Evolutionary conservation across 768 basidiomycete species (phyloP).

Genomic region (Mycena galericulata): DNA sequence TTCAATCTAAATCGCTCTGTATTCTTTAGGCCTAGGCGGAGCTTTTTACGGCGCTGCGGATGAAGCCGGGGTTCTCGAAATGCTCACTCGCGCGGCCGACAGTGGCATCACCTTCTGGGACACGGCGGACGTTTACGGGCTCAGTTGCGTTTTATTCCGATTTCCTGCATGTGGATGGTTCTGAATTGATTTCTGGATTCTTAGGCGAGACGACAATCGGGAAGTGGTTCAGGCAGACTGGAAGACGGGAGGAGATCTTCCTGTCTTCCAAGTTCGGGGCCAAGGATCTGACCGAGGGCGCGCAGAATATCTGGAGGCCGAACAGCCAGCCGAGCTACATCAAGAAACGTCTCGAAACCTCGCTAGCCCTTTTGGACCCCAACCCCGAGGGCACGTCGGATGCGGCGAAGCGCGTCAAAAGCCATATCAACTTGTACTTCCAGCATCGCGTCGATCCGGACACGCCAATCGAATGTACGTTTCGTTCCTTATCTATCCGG

Average conservation of each 20-base stretch:
- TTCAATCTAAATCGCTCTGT: too few relatives aligned
- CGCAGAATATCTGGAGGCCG: conserved; percentile 18
- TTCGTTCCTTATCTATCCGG: not conserved
- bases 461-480: conserved; percentile 33
- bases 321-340: conserved; percentile 48
- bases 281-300: not conserved
- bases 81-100: not conserved
- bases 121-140: not conserved
- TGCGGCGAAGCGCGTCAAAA: conserved; percentile 37
- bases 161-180: too few relatives aligned
- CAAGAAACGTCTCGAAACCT: conserved; percentile 40
- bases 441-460: conserved; percentile 29
- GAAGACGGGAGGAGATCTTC: not conserved
- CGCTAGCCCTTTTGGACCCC: conserved; percentile 33
- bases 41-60: not conserved
- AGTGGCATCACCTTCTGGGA: not conserved
- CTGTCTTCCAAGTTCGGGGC: conserved; percentile 1
- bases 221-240: not conserved
- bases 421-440: conserved; percentile 47
- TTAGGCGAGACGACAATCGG: not conserved
- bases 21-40: not conserved
- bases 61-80: not conserved
- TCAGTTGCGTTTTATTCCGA: too few relatives aligned
- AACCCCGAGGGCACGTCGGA: not conserved
- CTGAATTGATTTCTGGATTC: not conserved